Percentiles rank a stretch among this genome's conserved stretches.
These are phyloP conservation scores for Corchorus olitorius DNA, from an alignment of 345 rosid species.

Conservation along the genomic window DNA sequence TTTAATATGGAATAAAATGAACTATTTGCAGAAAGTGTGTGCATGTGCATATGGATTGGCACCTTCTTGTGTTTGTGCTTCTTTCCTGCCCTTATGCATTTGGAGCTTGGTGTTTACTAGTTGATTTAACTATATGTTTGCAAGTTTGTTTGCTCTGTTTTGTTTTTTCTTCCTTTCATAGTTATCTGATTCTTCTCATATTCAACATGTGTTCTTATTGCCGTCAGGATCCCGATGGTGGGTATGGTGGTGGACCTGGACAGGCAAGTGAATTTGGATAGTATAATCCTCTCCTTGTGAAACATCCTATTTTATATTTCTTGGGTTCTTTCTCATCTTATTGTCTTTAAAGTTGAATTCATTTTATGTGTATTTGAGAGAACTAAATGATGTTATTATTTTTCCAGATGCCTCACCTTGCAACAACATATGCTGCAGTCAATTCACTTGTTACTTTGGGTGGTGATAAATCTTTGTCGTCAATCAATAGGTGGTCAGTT, in stretches of 20 bases:
- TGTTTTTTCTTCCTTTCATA: neutral
- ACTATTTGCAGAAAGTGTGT: neutral
- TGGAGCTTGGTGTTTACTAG: conserved; percentile 9
- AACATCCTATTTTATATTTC: neutral
- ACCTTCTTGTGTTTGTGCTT: neutral
- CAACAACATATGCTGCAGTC: conserved; percentile 95
- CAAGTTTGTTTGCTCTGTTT: neutral
- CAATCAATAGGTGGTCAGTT: conserved; percentile 76
- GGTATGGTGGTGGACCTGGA: conserved; percentile 98
- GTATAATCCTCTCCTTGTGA: conserved; percentile 14
- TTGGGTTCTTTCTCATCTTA: neutral
- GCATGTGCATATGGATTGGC: conserved; percentile 7
- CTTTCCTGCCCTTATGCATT: neutral
- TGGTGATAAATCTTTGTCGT: conserved; percentile 61
- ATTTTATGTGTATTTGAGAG: neutral
- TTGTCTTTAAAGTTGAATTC: neutral
- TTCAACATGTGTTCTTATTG: neutral
- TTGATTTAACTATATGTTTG: neutral
- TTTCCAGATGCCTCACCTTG: conserved; percentile 92
- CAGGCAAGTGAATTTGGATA: conserved; percentile 67
- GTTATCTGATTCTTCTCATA: neutral
- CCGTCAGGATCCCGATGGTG: conserved; percentile 80
- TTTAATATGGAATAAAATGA: neutral
- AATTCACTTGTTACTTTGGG: conserved; percentile 90
- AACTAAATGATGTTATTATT: conserved; percentile 15